phyloP scores from a whole-genome alignment of 176 grass and related monocot species.

The Neostapfia colusana region DNA sequence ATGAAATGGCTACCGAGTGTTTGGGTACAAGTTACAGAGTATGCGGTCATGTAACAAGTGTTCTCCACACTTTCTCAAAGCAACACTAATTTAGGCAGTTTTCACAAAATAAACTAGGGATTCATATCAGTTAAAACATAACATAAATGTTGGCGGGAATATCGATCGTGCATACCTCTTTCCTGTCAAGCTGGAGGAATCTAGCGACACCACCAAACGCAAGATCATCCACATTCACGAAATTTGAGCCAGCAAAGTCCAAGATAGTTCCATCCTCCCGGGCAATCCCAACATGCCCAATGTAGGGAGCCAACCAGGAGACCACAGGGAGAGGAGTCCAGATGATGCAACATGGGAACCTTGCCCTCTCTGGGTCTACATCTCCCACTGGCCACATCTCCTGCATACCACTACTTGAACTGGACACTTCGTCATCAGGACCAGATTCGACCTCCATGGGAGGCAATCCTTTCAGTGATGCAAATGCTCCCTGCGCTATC shows the following conservation, averaged over 20 bases:
- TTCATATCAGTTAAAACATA: not conserved
- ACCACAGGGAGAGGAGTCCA: slow-evolving; percentile 80
- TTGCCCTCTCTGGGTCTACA: slow-evolving; percentile 53
- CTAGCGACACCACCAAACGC: slow-evolving; percentile 69
- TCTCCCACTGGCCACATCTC: slow-evolving; percentile 51
- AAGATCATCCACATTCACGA: slow-evolving; percentile 60
- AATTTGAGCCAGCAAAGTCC: slow-evolving; percentile 71
- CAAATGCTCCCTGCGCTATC: slow-evolving; percentile 20
- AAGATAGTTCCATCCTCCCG: slow-evolving; percentile 65
- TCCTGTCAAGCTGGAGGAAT: slow-evolving; percentile 67
- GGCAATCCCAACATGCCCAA: slow-evolving; percentile 75
- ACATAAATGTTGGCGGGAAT: not conserved
- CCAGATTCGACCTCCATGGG: slow-evolving; percentile 58
- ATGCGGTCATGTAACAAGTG: not conserved
- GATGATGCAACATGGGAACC: slow-evolving; percentile 75
- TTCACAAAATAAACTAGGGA: not conserved
- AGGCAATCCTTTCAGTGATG: slow-evolving; percentile 33
- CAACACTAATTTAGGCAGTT: not conserved
- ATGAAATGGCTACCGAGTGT: not conserved
- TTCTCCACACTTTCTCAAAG: not conserved
- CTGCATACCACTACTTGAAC: slow-evolving; percentile 30
- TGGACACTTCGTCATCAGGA: slow-evolving; percentile 25
- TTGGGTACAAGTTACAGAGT: not conserved
- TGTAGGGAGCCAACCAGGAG: slow-evolving; percentile 81
- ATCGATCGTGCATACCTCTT: slow-evolving; percentile 42